Evolutionary conservation across 805 yeast species (phyloP).

Genomic region (Groenewaldozyma tartarivorans): DNA sequence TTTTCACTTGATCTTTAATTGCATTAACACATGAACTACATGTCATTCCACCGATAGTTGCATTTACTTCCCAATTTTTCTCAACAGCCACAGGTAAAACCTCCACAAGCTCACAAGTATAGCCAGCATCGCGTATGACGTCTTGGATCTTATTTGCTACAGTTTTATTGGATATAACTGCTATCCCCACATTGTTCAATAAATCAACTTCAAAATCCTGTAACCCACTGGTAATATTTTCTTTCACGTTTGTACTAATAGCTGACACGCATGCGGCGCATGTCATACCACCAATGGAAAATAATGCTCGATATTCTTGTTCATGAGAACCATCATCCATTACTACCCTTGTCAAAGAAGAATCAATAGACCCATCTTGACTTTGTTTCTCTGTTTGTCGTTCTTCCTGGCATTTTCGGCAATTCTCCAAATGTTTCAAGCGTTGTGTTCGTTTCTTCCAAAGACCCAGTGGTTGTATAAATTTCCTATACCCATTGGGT

Average conservation of each 20-base stretch:
- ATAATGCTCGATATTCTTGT: conserved; percentile 37
- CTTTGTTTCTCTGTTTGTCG: conserved; percentile 14
- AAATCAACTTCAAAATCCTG: conserved; percentile 41
- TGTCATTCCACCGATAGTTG: conserved; percentile 63
- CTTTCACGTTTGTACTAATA: conserved; percentile 35
- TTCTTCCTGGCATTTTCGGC: conserved; percentile 13
- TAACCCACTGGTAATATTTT: conserved; percentile 21
- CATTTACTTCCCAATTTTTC: conserved; percentile 41
- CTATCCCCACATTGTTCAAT: conserved; percentile 43
- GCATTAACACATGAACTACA: conserved; percentile 64
- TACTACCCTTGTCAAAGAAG: neutral
- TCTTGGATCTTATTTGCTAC: conserved; percentile 41
- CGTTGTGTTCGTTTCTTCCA: conserved; percentile 5
- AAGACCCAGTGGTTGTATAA: neutral
- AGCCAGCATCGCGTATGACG: conserved; percentile 37
- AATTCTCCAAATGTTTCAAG: conserved; percentile 9
- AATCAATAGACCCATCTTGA: neutral
- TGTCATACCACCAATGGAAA: conserved; percentile 58
- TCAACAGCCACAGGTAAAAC: conserved; percentile 45
- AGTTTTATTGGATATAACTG: conserved; percentile 41
- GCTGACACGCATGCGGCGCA: conserved; percentile 52
- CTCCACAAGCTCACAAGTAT: conserved; percentile 45
- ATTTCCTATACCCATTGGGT: neutral
- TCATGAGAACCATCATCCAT: conserved; percentile 5
- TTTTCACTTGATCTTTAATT: conserved; percentile 34